Conservation (phyloP, 1,284 basidiomycete genomes). For the Ceratobasidium theobromae region DNA sequence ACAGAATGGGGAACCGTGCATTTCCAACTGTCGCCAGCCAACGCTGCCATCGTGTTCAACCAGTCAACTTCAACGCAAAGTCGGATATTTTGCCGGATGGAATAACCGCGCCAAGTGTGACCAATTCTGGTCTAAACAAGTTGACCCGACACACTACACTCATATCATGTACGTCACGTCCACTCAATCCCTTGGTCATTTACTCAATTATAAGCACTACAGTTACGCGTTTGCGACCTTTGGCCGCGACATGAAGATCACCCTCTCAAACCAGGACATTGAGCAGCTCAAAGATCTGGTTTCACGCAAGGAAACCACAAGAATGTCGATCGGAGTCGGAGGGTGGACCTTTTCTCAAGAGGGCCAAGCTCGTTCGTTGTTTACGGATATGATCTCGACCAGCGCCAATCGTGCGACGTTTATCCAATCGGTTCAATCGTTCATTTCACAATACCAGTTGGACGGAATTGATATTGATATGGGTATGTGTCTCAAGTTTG, state of each 20-base stretch:
- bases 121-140: conserved; percentile 8
- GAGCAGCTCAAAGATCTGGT: conserved; percentile 5
- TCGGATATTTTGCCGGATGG: conserved; percentile 17
- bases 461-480: too few relatives aligned
- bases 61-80: background rate
- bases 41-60: background rate
- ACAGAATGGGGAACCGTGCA: conserved; percentile 11
- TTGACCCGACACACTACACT: background rate
- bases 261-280: background rate
- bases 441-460: conserved; percentile 11
- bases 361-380: background rate
- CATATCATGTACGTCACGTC: conserved; percentile 10
- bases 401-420: conserved; percentile 12
- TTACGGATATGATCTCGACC: conserved; percentile 6
- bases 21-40: conserved; percentile 10
- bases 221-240: too few relatives aligned
- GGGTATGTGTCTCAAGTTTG: background rate
- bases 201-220: background rate
- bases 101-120: conserved; percentile 1
- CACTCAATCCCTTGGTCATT: background rate
- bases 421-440: conserved; percentile 8
- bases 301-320: conserved; percentile 5
- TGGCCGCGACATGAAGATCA: conserved; percentile 16
- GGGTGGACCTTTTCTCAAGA: conserved; percentile 23
- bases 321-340: conserved; percentile 10